A percentile compares a stretch with the other conserved stretches of the same genome.
Evolutionary conservation across 139 green algal species (phyloP).

Genomic region (Astrephomene gubernaculifera): DNA sequence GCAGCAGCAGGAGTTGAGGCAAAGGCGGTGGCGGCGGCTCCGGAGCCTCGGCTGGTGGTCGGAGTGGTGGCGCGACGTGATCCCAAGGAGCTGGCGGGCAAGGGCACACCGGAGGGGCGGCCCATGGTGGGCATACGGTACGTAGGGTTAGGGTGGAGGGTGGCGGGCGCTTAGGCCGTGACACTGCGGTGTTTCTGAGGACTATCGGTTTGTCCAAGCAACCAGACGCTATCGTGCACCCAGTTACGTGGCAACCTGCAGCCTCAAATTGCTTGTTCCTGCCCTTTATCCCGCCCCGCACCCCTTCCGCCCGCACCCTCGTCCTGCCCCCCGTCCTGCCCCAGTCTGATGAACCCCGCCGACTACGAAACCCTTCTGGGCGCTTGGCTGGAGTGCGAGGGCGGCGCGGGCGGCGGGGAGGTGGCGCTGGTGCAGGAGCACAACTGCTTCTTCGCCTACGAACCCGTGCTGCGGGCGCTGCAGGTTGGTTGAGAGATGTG

Average conservation of each 20-base stretch:
- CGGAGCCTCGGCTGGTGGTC: neutral
- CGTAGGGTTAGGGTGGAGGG: neutral
- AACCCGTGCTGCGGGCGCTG: slow-evolving; percentile 80
- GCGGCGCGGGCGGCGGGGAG: neutral
- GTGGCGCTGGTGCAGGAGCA: slow-evolving; percentile 51
- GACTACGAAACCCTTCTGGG: slow-evolving; percentile 19
- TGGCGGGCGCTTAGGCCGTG: too few relatives aligned
- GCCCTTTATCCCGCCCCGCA: too few relatives aligned
- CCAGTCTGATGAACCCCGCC: neutral
- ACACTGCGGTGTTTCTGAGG: too few relatives aligned
- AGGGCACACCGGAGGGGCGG: slow-evolving; percentile 14
- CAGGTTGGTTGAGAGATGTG: too few relatives aligned
- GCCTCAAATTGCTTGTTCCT: too few relatives aligned
- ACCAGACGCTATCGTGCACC: too few relatives aligned
- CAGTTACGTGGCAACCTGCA: too few relatives aligned
- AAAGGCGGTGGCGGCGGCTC: neutral
- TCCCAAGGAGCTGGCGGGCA: slow-evolving; percentile 40
- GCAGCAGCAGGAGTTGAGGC: neutral
- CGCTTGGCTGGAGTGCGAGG: slow-evolving; percentile 13
- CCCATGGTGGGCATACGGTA: slow-evolving; percentile 34
- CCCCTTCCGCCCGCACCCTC: neutral
- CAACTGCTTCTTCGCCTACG: slow-evolving; percentile 82
- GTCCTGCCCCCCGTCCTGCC: neutral
- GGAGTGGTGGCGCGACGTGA: slow-evolving; percentile 15
- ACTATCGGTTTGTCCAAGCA: too few relatives aligned